Base-by-base conservation (phyloP, 306 rosid genomes). In the Acacia confusa region DNA sequence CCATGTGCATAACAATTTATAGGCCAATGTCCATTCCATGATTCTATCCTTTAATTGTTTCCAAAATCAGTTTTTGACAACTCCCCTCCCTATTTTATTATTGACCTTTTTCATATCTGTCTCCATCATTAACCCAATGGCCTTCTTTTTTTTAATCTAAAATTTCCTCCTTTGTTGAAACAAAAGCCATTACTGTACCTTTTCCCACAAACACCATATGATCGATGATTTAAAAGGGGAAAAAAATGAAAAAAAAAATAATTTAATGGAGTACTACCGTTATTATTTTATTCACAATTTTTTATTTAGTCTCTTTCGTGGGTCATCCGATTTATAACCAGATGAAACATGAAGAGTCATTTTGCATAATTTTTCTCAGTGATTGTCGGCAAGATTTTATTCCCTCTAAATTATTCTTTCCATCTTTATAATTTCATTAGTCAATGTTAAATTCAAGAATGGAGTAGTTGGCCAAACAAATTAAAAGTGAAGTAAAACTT, bases 1-100 rank as follows among this genome's bases (percentile, higher is more conserved):
- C 67, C 78, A 75, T 9, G 12, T 76, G 38, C 71, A 84, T 14
- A 15, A 9, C 58, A 74, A 75, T 67, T 55, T 28, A 20, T 78
- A 17, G 13, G 15, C 17, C 1, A 1, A 72, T 52, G 65, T 72
- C 70, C 53, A 38, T 83, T 53, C 66, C 27, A 57, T 60, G 4
- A 38, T 83, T 53, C 66, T 6, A 57, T 60, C 4, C 43, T 72
- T 78, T 27, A 45, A 11, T 58, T 76, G 25, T 53, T 65, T 14
- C 45, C 24, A 4, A 47, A 55, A 22, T 17, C 15, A 70, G 20
- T 38, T 70, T 77, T 82, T 45, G n/a, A 58, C 70, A 78, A 38
- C 61, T 13, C 58, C 48, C 22, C 28, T 50, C 15, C 65, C 17
- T 13, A 60, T 60, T 60, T 25, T 22, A 60, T 50, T 63, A 52